A percentile compares a stretch with the other conserved stretches of the same genome.
Conservation (phyloP, 2,329 filamentous ascomycete genomes). For the Hymenoscyphus occultus region DNA sequence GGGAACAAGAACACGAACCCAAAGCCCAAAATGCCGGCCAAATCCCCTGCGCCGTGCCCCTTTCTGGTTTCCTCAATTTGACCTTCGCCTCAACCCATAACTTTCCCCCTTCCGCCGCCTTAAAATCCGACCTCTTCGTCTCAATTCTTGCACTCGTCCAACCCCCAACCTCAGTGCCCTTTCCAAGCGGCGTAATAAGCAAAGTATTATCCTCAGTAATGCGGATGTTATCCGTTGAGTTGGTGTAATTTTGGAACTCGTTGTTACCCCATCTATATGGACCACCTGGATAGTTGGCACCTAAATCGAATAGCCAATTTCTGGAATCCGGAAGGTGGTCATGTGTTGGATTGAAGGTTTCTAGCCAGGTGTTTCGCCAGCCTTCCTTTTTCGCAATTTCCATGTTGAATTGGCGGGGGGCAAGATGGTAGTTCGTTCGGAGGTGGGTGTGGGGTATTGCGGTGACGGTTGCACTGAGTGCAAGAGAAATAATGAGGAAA, state of each 20-base stretch:
- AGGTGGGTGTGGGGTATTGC: background rate
- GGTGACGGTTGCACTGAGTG: background rate
- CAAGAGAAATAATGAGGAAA: background rate
- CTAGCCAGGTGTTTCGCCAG: slow-evolving; percentile 6
- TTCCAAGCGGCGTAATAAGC: slow-evolving; percentile 36
- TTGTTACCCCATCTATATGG: slow-evolving; percentile 48
- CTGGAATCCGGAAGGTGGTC: background rate
- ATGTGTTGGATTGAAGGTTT: background rate
- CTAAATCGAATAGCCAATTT: slow-evolving; percentile 47
- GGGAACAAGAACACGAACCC: slow-evolving; percentile 27
- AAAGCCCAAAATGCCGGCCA: slow-evolving; percentile 50
- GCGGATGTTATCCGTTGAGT: slow-evolving; percentile 40
- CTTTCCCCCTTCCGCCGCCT: slow-evolving; percentile 35
- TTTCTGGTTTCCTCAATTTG: slow-evolving; percentile 36
- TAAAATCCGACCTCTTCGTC: slow-evolving; percentile 39
- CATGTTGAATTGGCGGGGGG: background rate
- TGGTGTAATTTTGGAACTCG: slow-evolving; percentile 48
- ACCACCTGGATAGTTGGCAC: slow-evolving; percentile 47
- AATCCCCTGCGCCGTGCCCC: slow-evolving; percentile 39
- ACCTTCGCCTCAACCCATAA: slow-evolving; percentile 42
- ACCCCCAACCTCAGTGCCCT: slow-evolving; percentile 22
- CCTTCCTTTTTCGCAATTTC: background rate
- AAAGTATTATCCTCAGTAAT: slow-evolving; percentile 41
- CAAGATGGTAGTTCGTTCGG: background rate
- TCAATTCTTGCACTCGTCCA: slow-evolving; percentile 49